These are phyloP conservation scores for Podaxis sp. DNA, from an alignment of 768 basidiomycete species.

Conservation along the genomic window DNA sequence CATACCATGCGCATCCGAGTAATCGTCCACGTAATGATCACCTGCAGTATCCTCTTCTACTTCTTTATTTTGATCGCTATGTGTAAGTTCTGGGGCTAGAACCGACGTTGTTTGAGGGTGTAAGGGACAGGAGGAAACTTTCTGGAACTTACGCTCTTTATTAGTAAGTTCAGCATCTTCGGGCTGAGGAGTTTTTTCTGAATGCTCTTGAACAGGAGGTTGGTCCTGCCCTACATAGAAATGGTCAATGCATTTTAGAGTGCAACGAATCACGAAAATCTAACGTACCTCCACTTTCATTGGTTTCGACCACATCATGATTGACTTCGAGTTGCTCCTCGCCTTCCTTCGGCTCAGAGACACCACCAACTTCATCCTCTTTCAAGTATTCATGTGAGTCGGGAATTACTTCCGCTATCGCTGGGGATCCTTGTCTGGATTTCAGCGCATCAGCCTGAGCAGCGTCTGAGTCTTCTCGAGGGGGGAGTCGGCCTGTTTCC, in stretches of 20 bases:
- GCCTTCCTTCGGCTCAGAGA: background rate
- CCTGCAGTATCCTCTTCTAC: background rate
- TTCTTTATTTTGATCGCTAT: background rate
- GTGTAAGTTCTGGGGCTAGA: background rate
- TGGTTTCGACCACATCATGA: background rate
- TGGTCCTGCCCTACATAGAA: background rate
- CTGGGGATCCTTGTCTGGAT: background rate
- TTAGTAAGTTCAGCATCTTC: slow-evolving; percentile 2
- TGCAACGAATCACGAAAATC: background rate
- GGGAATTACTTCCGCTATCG: background rate
- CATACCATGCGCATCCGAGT: slow-evolving; percentile 5
- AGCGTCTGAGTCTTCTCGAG: background rate
- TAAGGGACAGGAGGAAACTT: background rate
- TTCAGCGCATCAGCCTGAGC: background rate
- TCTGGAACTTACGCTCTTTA: background rate
- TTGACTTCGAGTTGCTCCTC: background rate
- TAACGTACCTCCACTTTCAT: background rate
- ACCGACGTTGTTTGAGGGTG: background rate
- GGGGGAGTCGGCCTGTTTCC: background rate
- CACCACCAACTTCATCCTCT: background rate
- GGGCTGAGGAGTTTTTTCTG: background rate
- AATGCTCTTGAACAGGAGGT: background rate
- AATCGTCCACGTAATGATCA: background rate
- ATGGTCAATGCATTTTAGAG: background rate
- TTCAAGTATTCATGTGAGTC: background rate